These are phyloP conservation scores for Abrus precatorius DNA, from an alignment of 306 rosid genomes.

Conservation along the genomic window DNA sequence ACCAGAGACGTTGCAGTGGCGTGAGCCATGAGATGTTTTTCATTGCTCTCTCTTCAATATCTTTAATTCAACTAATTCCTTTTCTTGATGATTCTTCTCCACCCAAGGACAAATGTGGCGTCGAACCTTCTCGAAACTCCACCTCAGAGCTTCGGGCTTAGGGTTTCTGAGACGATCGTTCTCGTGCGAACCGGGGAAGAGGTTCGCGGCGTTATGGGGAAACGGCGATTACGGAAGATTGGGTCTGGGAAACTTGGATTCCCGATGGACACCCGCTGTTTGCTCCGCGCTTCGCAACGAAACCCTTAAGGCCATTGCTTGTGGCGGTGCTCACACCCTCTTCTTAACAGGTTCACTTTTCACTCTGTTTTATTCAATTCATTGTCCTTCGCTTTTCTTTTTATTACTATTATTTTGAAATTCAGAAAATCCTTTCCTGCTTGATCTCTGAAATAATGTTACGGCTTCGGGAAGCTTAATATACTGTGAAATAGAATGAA, in stretches of 20 bases:
- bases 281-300: slow-evolving; percentile 63
- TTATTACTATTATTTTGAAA: neutral
- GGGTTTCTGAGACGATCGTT: slow-evolving; percentile 54
- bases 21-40: slow-evolving; percentile 27
- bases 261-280: slow-evolving; percentile 82
- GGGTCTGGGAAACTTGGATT: slow-evolving; percentile 77
- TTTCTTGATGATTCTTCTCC: slow-evolving; percentile 18
- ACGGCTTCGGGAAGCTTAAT: slow-evolving; percentile 10
- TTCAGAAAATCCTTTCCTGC: neutral
- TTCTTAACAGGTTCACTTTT: slow-evolving; percentile 75
- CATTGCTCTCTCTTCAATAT: neutral
- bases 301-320: slow-evolving; percentile 68
- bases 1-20: slow-evolving; percentile 51
- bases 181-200: slow-evolving; percentile 57
- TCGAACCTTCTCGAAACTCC: slow-evolving; percentile 42
- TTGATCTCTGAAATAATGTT: slow-evolving; percentile 20
- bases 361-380: neutral
- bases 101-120: slow-evolving; percentile 49
- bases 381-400: neutral
- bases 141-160: slow-evolving; percentile 7
- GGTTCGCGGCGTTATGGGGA: slow-evolving; percentile 85
- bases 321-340: slow-evolving; percentile 98
- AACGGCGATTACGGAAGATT: slow-evolving; percentile 92
- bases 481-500: too few species aligned
- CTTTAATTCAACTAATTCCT: neutral